Evolutionary conservation across 2,329 filamentous ascomycete species (phyloP).

Genomic region (Botrytis fabae): DNA sequence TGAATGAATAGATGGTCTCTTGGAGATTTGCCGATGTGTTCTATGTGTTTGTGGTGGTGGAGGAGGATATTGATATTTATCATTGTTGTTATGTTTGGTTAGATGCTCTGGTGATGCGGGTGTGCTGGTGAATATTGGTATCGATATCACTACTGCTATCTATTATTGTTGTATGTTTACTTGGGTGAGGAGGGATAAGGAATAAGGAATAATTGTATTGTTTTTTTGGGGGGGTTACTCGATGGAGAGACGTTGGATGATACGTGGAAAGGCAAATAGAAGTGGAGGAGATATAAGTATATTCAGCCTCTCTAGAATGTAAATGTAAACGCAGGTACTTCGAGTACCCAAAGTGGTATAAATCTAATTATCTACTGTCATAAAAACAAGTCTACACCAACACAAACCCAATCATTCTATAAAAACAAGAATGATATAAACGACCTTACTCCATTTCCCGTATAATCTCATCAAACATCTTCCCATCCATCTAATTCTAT

Average conservation of each 20-base stretch:
- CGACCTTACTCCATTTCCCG: neutral
- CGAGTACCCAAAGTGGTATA: neutral
- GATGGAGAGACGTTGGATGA: neutral
- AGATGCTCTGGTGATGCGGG: too few relatives aligned
- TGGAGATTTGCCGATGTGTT: too few relatives aligned
- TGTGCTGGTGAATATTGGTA: neutral
- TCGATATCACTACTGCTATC: neutral
- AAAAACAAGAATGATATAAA: conserved; percentile 5
- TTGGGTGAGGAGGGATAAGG: too few relatives aligned
- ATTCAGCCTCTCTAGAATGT: conserved; percentile 11
- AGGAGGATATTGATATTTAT: too few relatives aligned
- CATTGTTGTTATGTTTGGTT: too few relatives aligned
- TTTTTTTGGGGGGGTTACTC: too few relatives aligned
- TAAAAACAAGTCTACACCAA: neutral
- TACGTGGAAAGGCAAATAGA: neutral
- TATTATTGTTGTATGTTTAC: neutral
- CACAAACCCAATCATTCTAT: conserved; percentile 2
- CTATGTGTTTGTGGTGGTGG: neutral
- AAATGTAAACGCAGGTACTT: neutral
- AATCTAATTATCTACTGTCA: conserved; percentile 5
- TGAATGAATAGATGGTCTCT: too few relatives aligned
- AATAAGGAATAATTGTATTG: too few relatives aligned
- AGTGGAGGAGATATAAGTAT: conserved; percentile 9
- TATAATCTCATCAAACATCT: neutral
- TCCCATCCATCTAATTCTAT: neutral